Base-by-base conservation (phyloP, 1,139 yeast genomes). In the Pneumocystis murina region DNA sequence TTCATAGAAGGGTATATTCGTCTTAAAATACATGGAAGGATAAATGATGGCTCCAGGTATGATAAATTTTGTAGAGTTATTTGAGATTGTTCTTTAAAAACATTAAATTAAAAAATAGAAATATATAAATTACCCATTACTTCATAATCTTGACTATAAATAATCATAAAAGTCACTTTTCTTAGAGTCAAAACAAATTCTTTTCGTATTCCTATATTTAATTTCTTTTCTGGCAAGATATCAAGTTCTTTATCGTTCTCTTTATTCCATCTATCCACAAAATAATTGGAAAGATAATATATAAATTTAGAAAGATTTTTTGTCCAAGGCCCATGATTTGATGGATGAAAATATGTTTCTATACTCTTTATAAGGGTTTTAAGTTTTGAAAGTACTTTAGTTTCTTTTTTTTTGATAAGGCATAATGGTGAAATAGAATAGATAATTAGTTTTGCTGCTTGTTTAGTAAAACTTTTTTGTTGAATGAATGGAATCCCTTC, bases 281-380 rank as follows among this genome's bases (percentile, higher is more conserved):
- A 40, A 55, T 69, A 66, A 54, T 72, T 74, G 0, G 74, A 73
- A 55, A 76, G 63, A 35, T 66, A 72, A 67, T 82, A 80, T 14
- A 87, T 76, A 41, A 87, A 78, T 66, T 83, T 82, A 0, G 94
- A 80, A 58, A 92, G 82, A 6, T 86, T 78, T 59, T 81, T 75
- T 0, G 95, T 82, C 97, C 98, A 91, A 30, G 81, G 80, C 0
- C 97, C 97, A 24, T 80, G 75, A 72, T 91, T 91, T 0, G 97
- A 90, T 3, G 98, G 98, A 74, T 92, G 97, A 14, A 85, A 85
- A 74, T 85, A 88, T 48, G 96, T 87, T 68, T 83, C 86, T n/a
- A 90, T 78, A 0, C 95, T 84, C 67, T 84, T 84, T 36, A 86
- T 71, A 59, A 87, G 75, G 0, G 83, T 79, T 57, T 78, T 77